Base-by-base conservation (phyloP, 768 basidiomycete species). In the Tulasnella calospora region DNA sequence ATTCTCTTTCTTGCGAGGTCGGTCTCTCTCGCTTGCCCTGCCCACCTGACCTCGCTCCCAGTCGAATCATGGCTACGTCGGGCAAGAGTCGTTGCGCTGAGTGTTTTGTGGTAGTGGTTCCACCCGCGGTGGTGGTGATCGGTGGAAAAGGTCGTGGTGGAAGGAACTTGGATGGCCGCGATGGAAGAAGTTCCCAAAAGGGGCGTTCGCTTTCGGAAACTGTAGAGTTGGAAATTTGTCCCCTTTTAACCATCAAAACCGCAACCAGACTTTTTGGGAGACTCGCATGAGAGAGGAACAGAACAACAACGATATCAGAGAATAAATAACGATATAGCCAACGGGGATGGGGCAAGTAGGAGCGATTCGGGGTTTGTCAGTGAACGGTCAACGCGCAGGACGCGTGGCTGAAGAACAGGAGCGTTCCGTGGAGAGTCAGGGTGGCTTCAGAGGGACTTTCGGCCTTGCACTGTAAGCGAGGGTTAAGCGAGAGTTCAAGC, bases 11-110 rank as follows among this genome's bases (percentile, higher is more conserved):
- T 36, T 72, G 71, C 38, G 75, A 76, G 23, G 27, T 55, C 51
- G 55, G 35, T n/a, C 75, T 36, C 51, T 76, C 75, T 41, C 75
- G 75, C 57, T 76, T 76, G 4, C 30, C 61, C 33, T 67, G 61
- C 61, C 61, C 61, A 33, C 6, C 8, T 3, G 61, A 67, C 61
- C 61, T 67, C n/a, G 61, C 61, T 67, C 61, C 61, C 61, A 67
- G 61, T 67, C 61, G 27, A 2, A 67, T 67, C 61, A 67, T 67
- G 21, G 61, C 61, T 3, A 30, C 1, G 61, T 30, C 27, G 23
- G 12, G 7, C 57, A 61, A 23, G 47, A 21, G 61, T 67, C 61
- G 61, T 27, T 67, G 27, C 30, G 61, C 30, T 67, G 6, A 12
- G 23, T 67, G 61, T 67, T n/a, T 27, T 30, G n/a, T 17, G 15